Conservation (phyloP, 2,329 filamentous ascomycete genomes). For the Teratosphaeria gauchensis region DNA sequence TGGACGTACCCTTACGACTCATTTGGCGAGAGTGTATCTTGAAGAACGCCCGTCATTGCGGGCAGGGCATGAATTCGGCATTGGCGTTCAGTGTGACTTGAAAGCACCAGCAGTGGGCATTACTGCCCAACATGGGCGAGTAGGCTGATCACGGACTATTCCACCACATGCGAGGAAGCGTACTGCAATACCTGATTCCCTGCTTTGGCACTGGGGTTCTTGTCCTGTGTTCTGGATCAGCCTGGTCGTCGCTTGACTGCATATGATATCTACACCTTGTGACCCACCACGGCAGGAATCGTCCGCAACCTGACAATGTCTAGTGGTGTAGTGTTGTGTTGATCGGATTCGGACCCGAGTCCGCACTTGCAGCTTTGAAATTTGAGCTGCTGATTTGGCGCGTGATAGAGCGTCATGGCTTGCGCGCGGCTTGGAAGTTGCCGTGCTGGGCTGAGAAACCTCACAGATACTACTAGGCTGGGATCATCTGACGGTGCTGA, state of each 20-base stretch:
- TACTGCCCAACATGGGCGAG: not conserved
- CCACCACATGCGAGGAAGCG: not conserved
- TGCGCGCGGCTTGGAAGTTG: not conserved
- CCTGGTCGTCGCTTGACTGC: too few species aligned
- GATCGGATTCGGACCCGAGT: not conserved
- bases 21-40: not conserved
- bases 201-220: too few species aligned
- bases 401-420: not conserved
- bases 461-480: too few species aligned
- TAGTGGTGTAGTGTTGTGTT: not conserved
- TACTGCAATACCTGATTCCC: not conserved
- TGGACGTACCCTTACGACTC: not conserved
- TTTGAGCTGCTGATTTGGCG: not conserved
- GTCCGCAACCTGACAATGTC: not conserved
- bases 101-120: not conserved
- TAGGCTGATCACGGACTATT: not conserved
- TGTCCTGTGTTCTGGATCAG: too few species aligned
- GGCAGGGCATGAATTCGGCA: not conserved
- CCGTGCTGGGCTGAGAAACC: not conserved
- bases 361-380: not conserved
- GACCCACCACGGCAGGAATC: too few species aligned
- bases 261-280: too few species aligned
- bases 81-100: not conserved
- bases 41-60: not conserved
- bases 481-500: too few species aligned